Conservation (phyloP, 1,284 basidiomycete species). For the Butyriboletus appendiculatus region DNA sequence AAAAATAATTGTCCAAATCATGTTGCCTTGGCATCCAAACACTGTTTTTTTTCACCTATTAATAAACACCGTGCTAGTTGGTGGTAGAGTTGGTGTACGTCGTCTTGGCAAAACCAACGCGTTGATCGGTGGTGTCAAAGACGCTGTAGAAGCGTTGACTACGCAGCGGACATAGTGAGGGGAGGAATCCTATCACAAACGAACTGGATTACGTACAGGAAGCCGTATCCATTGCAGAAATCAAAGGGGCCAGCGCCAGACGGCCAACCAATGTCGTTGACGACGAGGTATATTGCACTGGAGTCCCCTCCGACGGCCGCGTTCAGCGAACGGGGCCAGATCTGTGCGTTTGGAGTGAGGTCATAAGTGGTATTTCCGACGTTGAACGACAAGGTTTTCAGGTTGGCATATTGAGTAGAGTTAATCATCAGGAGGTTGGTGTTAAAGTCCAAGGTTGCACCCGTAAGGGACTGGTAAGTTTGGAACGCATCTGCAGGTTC, state of each 20-base stretch:
- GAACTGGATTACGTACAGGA: conserved; percentile 31
- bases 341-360: conserved; percentile 51
- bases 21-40: neutral
- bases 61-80: conserved; percentile 33
- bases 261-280: conserved; percentile 35
- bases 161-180: neutral
- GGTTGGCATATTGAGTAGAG: conserved; percentile 38
- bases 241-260: conserved; percentile 35
- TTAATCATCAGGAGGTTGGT: conserved; percentile 47
- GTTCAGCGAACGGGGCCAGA: conserved; percentile 53
- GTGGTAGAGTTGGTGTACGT: conserved; percentile 41
- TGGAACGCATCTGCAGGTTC: conserved; percentile 46
- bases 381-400: conserved; percentile 44
- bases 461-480: conserved; percentile 50
- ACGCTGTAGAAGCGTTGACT: conserved; percentile 49
- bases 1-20: neutral
- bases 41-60: no score
- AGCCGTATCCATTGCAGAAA: conserved; percentile 33
- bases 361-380: conserved; percentile 39
- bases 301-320: conserved; percentile 40
- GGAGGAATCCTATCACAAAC: neutral
- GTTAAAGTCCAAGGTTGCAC: conserved; percentile 44
- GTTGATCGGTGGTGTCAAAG: conserved; percentile 46
- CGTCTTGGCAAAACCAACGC: conserved; percentile 47
- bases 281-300: conserved; percentile 46